These are phyloP conservation scores for Oryza punctata DNA, from an alignment of 176 grass and related monocot genomes.

Conservation along the genomic window DNA sequence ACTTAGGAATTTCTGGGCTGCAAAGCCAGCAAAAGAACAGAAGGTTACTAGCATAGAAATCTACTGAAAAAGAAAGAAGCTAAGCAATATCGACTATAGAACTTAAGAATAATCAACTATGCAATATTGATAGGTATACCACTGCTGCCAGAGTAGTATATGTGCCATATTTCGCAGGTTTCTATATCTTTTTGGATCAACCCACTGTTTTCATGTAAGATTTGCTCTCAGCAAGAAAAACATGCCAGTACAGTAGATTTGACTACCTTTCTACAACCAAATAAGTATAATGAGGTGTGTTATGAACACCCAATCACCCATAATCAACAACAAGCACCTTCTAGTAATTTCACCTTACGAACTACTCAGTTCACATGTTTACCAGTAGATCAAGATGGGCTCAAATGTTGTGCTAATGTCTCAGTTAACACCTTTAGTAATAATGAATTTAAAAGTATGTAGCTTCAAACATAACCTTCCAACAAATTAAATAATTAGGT, in stretches of 20 bases:
- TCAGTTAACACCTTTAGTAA: not conserved
- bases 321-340: slow-evolving; percentile 13
- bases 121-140: not conserved
- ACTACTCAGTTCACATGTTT: slow-evolving; percentile 15
- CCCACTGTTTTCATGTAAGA: not conserved
- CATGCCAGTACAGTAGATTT: not conserved
- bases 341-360: slow-evolving; percentile 3
- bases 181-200: not conserved
- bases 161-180: slow-evolving; percentile 12
- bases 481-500: not conserved
- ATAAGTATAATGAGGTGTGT: slow-evolving; percentile 1
- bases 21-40: slow-evolving; percentile 35
- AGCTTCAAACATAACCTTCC: not conserved
- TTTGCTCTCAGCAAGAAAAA: not conserved
- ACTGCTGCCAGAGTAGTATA: not conserved
- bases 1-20: slow-evolving; percentile 84
- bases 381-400: not conserved
- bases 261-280: not conserved
- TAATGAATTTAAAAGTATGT: not conserved
- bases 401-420: not conserved
- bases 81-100: slow-evolving; percentile 13
- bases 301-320: not conserved
- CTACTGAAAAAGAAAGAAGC: slow-evolving; percentile 17
- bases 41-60: slow-evolving; percentile 12
- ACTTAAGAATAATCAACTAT: slow-evolving; percentile 17